phyloP scores from a whole-genome alignment of 352 stramenopile genomes.

The Phytopythium chamaehyphon region DNA sequence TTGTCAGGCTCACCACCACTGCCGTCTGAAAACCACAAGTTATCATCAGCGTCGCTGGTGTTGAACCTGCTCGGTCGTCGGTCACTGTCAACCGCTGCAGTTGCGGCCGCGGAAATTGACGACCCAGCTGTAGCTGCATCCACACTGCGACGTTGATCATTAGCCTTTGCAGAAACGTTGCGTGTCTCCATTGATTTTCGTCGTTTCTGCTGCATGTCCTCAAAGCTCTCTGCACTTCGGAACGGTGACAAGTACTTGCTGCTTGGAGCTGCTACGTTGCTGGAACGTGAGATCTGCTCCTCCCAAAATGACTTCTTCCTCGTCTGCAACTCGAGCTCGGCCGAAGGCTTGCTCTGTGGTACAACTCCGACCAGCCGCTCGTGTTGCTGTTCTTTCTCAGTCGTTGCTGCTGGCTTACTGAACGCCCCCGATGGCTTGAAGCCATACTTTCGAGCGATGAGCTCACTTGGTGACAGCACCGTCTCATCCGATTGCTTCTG shows the following conservation, averaged over 20 bases:
- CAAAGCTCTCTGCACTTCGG: constrained; percentile 21
- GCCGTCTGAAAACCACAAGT: constrained; percentile 62
- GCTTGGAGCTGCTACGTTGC: not conserved
- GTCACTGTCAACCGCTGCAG: not conserved
- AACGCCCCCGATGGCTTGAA: constrained; percentile 8
- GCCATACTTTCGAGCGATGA: constrained; percentile 65
- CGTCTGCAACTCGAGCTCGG: constrained; percentile 10
- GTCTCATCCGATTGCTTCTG: constrained; percentile 7
- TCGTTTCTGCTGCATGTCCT: constrained; percentile 18
- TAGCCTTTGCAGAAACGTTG: not conserved
- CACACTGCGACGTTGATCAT: not conserved
- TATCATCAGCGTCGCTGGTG: constrained; percentile 23
- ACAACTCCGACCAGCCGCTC: not conserved
- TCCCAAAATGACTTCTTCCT: constrained; percentile 26
- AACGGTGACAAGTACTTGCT: constrained; percentile 61
- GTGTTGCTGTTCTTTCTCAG: too few species aligned
- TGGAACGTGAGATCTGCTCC: constrained; percentile 12
- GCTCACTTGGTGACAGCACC: constrained; percentile 34
- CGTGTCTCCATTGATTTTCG: constrained; percentile 3
- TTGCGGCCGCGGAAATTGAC: not conserved
- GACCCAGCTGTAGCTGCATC: not conserved
- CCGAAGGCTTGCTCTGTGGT: not conserved
- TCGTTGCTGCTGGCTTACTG: too few species aligned
- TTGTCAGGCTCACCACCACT: constrained; percentile 22
- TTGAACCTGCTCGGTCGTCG: not conserved